Percentiles rank a stretch among this genome's conserved stretches.
phyloP scores from a whole-genome alignment of 1,284 basidiomycete genomes.

The Irpex rosettiformis region DNA sequence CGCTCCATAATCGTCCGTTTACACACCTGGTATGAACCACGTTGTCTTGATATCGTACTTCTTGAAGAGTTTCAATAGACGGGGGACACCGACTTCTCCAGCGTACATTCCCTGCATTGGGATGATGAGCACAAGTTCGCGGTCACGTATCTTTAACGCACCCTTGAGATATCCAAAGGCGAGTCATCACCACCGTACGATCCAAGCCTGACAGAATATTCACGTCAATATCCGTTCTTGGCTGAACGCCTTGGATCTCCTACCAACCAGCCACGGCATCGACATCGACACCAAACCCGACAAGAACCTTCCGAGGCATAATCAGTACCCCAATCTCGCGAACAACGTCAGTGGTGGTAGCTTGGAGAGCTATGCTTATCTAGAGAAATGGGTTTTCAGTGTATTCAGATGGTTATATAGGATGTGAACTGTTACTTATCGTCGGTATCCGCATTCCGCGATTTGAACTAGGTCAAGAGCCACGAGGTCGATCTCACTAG shows the following conservation, averaged over 20 bases:
- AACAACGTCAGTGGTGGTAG: too few relatives aligned
- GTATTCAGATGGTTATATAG: too few relatives aligned
- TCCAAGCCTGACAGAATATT: slow-evolving; percentile 46
- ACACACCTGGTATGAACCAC: slow-evolving; percentile 68
- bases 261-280: slow-evolving; percentile 33
- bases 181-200: slow-evolving; percentile 71
- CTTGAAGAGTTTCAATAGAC: slow-evolving; percentile 69
- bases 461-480: too few relatives aligned
- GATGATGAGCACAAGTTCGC: background rate
- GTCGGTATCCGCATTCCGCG: too few relatives aligned
- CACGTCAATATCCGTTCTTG: background rate
- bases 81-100: slow-evolving; percentile 68
- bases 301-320: slow-evolving; percentile 30
- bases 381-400: too few relatives aligned
- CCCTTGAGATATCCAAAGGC: slow-evolving; percentile 60
- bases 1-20: background rate
- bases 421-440: too few relatives aligned
- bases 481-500: too few relatives aligned
- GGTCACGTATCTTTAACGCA: slow-evolving; percentile 21
- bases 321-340: too few relatives aligned
- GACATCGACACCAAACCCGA: slow-evolving; percentile 33
- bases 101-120: slow-evolving; percentile 58
- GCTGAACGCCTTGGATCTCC: slow-evolving; percentile 1
- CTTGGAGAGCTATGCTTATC: too few relatives aligned
- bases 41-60: slow-evolving; percentile 67